phyloP scores from a whole-genome alignment of 1,139 yeast genomes.

The Candida mesenterica region DNA sequence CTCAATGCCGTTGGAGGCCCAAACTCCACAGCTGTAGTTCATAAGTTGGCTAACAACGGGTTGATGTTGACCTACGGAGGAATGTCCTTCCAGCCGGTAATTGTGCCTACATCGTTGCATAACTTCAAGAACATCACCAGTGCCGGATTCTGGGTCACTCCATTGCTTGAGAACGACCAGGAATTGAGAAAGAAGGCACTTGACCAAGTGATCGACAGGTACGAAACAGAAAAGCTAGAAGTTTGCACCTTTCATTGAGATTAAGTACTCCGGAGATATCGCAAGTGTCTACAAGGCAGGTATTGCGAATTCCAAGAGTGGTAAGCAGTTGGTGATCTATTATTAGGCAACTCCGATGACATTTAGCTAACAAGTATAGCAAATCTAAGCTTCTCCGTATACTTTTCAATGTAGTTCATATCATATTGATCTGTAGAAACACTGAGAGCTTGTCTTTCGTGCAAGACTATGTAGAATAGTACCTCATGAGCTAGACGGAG shows the following conservation, averaged over 20 bases:
- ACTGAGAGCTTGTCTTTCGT: too few relatives aligned
- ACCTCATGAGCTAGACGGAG: too few relatives aligned
- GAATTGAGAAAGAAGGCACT: conserved; percentile 61
- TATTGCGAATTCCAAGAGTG: conserved; percentile 43
- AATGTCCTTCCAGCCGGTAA: conserved; percentile 94
- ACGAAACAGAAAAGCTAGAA: conserved; percentile 58
- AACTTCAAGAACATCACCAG: conserved; percentile 86
- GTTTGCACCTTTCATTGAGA: conserved; percentile 59
- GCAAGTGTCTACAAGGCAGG: conserved; percentile 53
- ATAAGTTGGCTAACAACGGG: conserved; percentile 69
- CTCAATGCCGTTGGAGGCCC: conserved; percentile 94
- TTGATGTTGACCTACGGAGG: conserved; percentile 93
- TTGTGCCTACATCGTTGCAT: conserved; percentile 81
- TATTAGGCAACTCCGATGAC: too few relatives aligned
- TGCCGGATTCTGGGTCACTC: conserved; percentile 93
- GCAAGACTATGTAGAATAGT: too few relatives aligned
- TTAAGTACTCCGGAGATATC: conserved; percentile 45
- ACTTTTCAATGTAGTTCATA: too few relatives aligned
- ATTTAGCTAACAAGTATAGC: too few relatives aligned
- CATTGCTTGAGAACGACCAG: conserved; percentile 64
- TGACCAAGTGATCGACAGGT: conserved; percentile 60
- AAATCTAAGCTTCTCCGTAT: too few relatives aligned
- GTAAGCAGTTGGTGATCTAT: conserved; percentile 42
- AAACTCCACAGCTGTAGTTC: conserved; percentile 74
- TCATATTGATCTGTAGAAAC: too few relatives aligned